Percentiles rank a stretch among this genome's conserved stretches.
Evolutionary conservation across 192 early-diverging fungal genomes (phyloP).

Genomic region (Podila minutissima): DNA sequence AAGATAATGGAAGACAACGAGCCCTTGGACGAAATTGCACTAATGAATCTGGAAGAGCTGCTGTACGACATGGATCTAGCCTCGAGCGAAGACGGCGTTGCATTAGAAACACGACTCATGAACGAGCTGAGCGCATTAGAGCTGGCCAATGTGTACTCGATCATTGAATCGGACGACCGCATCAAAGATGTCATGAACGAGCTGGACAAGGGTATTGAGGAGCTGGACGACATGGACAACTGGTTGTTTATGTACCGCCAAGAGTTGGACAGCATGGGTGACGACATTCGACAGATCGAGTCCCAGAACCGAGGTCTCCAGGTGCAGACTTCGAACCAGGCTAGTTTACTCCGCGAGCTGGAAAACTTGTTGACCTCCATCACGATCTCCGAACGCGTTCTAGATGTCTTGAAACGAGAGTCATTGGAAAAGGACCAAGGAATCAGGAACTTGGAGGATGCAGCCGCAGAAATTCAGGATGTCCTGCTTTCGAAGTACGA

Average conservation of each 20-base stretch:
- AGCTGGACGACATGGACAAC: slow-evolving; percentile 87
- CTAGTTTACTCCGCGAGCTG: slow-evolving; percentile 84
- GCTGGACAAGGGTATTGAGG: slow-evolving; percentile 83
- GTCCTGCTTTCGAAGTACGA: slow-evolving; percentile 69
- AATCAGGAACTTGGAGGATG: slow-evolving; percentile 68
- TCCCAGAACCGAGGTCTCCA: slow-evolving; percentile 91
- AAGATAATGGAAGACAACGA: slow-evolving; percentile 35
- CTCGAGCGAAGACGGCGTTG: slow-evolving; percentile 86
- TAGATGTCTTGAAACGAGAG: slow-evolving; percentile 72
- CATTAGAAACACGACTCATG: slow-evolving; percentile 84
- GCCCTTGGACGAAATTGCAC: slow-evolving; percentile 67
- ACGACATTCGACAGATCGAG: slow-evolving; percentile 93
- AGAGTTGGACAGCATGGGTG: slow-evolving; percentile 79
- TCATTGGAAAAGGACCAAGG: slow-evolving; percentile 69
- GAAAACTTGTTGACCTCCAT: slow-evolving; percentile 74
- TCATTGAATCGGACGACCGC: slow-evolving; percentile 91
- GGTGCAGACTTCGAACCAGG: slow-evolving; percentile 89
- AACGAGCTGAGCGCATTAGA: slow-evolving; percentile 89
- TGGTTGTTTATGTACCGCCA: slow-evolving; percentile 88
- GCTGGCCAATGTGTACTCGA: slow-evolving; percentile 93
- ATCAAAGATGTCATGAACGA: slow-evolving; percentile 81
- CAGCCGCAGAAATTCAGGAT: slow-evolving; percentile 73
- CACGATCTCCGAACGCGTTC: slow-evolving; percentile 66
- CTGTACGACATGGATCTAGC: slow-evolving; percentile 91
- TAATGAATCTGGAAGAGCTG: slow-evolving; percentile 82